Evolutionary conservation across 441 rosid genomes (phyloP), one percentile per base, ranked within the genome.

Genomic region (Croton laevigatus): DNA sequence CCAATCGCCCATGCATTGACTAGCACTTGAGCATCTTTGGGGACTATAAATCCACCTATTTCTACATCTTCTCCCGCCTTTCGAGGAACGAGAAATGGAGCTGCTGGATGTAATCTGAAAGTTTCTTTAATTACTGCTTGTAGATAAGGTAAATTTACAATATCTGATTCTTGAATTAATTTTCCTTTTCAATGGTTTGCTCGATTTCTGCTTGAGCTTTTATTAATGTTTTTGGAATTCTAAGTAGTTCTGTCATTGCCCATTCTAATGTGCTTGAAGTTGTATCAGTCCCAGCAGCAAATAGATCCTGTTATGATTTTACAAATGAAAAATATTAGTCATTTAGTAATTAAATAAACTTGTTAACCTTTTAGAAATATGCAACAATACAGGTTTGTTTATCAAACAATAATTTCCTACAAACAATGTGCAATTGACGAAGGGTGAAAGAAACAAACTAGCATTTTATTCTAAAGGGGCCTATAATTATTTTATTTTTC

Each of bases 221-320:
- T 0, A 52, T n/a, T 8, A 23, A 79, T 16, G 8, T 38, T 38
- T 7, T 40, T 19, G 40, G 94, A 93, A 67, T 75, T 82, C 49
- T 45, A n/a, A 89, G 75, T 60, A 91, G 72, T 54, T 89, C 97
- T 22, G 89, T 66, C 91, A 87, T 81, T 45, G 89, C 91, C 90
- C 93, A 89, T 59, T 91, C 96, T 14, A 88, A 34, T 32, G 90
- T 82, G 71, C 77, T 81, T 8, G 96, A 78, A 70, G 82, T 87
- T 64, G 91, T 84, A 54, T 87, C 89, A 2, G 87, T 27, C 32
- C 32, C 32, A 27, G 32, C 32, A 27, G 32, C 32, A 27, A 27
- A 27, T 2, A 27, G 2, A 27, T 27, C 32, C 32, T 27, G 32
- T 27, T 27, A n/a, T n/a, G n/a, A n/a, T n/a, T n/a, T n/a, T n/a